Conservation (phyloP, 75 land plant species). For the Ceratopteris richardii region DNA sequence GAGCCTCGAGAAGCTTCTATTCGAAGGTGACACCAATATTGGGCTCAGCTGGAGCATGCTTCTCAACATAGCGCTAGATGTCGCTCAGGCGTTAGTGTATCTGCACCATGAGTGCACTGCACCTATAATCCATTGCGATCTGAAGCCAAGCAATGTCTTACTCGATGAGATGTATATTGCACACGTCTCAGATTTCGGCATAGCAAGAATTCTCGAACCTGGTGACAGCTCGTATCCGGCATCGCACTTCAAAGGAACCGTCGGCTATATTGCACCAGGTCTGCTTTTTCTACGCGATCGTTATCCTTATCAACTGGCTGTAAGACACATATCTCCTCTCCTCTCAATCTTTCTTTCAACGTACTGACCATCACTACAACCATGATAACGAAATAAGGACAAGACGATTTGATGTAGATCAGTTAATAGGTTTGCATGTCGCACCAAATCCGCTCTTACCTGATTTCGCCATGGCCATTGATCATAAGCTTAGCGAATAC, state of each 20-base stretch:
- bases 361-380: too few species aligned
- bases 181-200: constrained; percentile 61
- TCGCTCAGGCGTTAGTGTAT: constrained; percentile 68
- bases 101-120: constrained; percentile 61
- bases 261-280: constrained; percentile 92
- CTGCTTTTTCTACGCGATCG: too few species aligned
- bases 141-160: constrained; percentile 77
- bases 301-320: too few species aligned
- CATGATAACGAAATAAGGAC: too few species aligned
- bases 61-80: constrained; percentile 38
- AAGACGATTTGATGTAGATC: too few species aligned
- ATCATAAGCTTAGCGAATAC: too few species aligned
- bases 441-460: too few species aligned
- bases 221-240: neutral
- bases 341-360: too few species aligned
- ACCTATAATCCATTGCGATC: constrained; percentile 69
- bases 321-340: too few species aligned
- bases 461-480: too few species aligned
- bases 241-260: constrained; percentile 42
- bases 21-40: constrained; percentile 9
- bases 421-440: too few species aligned
- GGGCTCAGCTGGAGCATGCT: constrained; percentile 29
- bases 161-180: constrained; percentile 57
- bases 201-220: constrained; percentile 38
- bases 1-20: constrained; percentile 50